Evolutionary conservation across 164 flowering plant species (phyloP).

Genomic region (Dillenia turbinata): DNA sequence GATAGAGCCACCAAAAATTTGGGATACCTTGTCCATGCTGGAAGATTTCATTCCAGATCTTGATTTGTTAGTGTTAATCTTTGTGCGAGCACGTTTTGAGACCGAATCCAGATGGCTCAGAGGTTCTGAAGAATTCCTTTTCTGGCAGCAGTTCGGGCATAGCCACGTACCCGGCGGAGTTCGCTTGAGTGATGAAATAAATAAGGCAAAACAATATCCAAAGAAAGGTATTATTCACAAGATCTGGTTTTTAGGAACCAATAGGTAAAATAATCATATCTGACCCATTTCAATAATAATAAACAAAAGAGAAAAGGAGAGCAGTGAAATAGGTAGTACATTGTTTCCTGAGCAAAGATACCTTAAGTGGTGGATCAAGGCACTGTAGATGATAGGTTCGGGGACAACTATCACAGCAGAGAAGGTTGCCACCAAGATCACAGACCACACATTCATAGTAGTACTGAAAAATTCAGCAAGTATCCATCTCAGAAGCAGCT

Average conservation of each 20-base stretch:
- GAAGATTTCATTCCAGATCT: constrained; percentile 35
- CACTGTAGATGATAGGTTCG: constrained; percentile 92
- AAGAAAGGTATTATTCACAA: background rate
- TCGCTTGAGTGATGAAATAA: constrained; percentile 39
- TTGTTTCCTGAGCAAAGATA: constrained; percentile 21
- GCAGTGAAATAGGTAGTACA: background rate
- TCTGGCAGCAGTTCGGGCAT: constrained; percentile 66
- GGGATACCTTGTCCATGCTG: constrained; percentile 36
- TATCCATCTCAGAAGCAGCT: background rate
- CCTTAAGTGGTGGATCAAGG: constrained; percentile 96
- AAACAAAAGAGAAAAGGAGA: constrained; percentile 2
- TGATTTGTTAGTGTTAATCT: constrained; percentile 31
- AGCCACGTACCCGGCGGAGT: constrained; percentile 89
- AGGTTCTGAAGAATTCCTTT: constrained; percentile 38
- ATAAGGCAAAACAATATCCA: background rate
- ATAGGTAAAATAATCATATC: too few species aligned
- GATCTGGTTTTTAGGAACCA: too few species aligned
- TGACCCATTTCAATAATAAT: background rate
- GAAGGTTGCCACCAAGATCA: constrained; percentile 92
- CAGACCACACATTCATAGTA: constrained; percentile 93
- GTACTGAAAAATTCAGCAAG: constrained; percentile 44
- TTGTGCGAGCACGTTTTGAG: constrained; percentile 65
- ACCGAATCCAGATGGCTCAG: constrained; percentile 33
- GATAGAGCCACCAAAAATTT: constrained; percentile 32
- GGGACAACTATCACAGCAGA: constrained; percentile 96